Evolutionary conservation across 1,284 basidiomycete species (phyloP).

Genomic region (Porodaedalea pini): DNA sequence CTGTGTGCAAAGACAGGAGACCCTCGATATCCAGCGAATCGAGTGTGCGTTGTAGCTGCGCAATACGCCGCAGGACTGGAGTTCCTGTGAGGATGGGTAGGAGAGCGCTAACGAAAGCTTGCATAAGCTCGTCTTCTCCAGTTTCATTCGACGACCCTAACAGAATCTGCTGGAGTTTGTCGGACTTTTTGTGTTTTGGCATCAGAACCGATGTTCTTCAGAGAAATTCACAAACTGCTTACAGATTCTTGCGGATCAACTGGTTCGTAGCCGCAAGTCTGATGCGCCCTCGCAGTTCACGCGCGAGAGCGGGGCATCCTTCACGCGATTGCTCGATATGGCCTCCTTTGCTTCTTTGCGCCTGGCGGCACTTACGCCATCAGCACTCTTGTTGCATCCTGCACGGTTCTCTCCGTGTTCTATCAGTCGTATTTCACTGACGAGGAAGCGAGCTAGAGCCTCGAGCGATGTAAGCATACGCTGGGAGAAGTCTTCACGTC

Average conservation of each 20-base stretch:
- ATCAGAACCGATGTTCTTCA: background rate
- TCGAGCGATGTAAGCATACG: constrained; percentile 73
- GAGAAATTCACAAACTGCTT: constrained; percentile 6
- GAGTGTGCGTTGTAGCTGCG: constrained; percentile 69
- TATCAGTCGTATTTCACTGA: constrained; percentile 68
- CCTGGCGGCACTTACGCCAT: constrained; percentile 22
- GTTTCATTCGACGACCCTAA: background rate
- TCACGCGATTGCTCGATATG: constrained; percentile 75
- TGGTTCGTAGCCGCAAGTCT: constrained; percentile 55
- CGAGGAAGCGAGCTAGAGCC: constrained; percentile 71
- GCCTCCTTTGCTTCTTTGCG: constrained; percentile 76
- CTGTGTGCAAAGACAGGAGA: constrained; percentile 47
- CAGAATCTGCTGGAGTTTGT: background rate
- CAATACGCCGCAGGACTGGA: constrained; percentile 55
- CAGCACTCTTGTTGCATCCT: background rate
- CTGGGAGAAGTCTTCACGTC: constrained; percentile 53
- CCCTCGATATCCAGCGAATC: constrained; percentile 85
- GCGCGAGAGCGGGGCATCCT: constrained; percentile 72
- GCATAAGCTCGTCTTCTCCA: constrained; percentile 27
- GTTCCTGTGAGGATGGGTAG: constrained; percentile 51
- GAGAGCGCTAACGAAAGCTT: constrained; percentile 45
- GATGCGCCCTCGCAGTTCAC: constrained; percentile 80
- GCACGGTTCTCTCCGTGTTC: constrained; percentile 60
- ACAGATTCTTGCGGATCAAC: constrained; percentile 62
- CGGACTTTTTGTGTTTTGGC: constrained; percentile 8